Base-by-base conservation (phyloP, 2,329 filamentous ascomycete species). In the Fusarium papillatum region DNA sequence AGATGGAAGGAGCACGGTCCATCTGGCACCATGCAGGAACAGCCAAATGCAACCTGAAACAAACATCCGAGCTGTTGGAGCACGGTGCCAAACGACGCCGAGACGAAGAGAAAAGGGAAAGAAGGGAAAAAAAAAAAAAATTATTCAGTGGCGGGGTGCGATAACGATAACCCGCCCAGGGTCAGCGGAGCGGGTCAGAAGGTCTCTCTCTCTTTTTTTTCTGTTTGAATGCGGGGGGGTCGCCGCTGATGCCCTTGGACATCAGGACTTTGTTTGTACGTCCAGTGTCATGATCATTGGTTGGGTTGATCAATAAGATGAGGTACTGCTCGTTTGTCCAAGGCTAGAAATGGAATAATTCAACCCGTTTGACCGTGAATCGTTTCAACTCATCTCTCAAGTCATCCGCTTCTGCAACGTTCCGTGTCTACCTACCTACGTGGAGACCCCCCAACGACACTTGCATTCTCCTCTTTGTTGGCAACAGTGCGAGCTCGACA, bases 161-260 rank as follows among this genome's bases (percentile, higher is more conserved):
- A 85, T 84, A 85, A 84, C 80, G 82, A 84, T 84, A 84, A 84
- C 81, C 81, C 82, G 81, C 74, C 26, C 22, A 14, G 17, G 17
- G 26, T n/a, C 19, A 29, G 48, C 26, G 46, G 48, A 29, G 50
- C 26, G 16, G 50, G 50, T 55, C 50, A 55, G 50, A 55, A 55
- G 50, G 50, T 31, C 50, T n/a, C 11, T 55, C 7, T 31, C 13
- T 31, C n/a, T 55, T 31, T 55, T 50, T 50, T 13, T 29, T 14
- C 14, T 17, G 11, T 34, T 16, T 34, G 29, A 34, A 34, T 57
- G 50, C 50, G 50, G 50, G 50, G 50, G 34, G 13, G 50, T 57
- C 29, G 29, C 29, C 50, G 50, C 50, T 34, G 50, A 57, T 57
- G 50, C 29, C 50, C 19, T 57, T 57, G 29, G 34, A 57, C 19